Conservation (phyloP, 441 rosid species). For the Erodium chrysanthum region DNA sequence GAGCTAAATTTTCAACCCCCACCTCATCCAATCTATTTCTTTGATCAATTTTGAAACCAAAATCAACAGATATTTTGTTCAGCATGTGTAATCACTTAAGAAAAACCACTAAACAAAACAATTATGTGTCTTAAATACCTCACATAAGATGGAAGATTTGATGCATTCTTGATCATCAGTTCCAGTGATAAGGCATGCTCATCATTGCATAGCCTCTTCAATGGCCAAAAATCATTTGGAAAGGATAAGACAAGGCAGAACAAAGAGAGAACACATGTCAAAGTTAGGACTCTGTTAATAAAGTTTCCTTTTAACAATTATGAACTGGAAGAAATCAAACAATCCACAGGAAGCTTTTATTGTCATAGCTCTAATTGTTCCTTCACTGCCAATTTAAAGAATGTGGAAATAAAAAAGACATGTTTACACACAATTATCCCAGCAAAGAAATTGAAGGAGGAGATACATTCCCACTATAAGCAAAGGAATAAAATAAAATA, state of each 20-base stretch:
- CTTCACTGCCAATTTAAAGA: neutral
- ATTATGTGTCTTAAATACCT: conserved; percentile 34
- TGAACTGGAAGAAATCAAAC: neutral
- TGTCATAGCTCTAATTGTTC: neutral
- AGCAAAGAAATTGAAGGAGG: neutral
- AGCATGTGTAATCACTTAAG: conserved; percentile 3
- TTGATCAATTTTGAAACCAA: conserved; percentile 24
- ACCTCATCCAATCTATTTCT: conserved; percentile 43
- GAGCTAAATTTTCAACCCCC: conserved; percentile 36
- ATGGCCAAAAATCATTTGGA: conserved; percentile 3
- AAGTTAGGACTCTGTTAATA: conserved; percentile 8
- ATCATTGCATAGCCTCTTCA: conserved; percentile 36
- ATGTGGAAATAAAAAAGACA: neutral
- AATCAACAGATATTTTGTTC: conserved; percentile 22
- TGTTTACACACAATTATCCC: neutral
- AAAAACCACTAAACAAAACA: conserved; percentile 10
- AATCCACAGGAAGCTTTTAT: neutral
- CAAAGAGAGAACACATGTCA: conserved; percentile 11
- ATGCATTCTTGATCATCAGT: conserved; percentile 41
- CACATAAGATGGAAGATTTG: conserved; percentile 45
- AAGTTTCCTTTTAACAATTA: neutral
- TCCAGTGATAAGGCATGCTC: conserved; percentile 36
- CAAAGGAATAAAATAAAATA: too few relatives aligned
- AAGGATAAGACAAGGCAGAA: neutral
- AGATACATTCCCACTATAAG: neutral